Conservation (phyloP, 768 basidiomycete genomes). For the Boletellus sp. region DNA sequence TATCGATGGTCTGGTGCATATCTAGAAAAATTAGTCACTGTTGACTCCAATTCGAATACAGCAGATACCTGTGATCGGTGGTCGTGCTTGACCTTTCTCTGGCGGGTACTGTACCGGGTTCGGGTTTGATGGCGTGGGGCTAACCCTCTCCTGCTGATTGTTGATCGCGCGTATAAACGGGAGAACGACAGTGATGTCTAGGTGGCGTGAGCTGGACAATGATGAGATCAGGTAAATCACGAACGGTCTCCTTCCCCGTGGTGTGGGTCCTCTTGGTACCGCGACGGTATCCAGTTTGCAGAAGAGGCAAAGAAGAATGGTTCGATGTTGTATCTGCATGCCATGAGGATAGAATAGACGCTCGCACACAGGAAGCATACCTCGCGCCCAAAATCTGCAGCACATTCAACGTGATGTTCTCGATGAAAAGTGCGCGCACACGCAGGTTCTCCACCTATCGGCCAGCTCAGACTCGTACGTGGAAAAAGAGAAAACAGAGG, state of each 20-base stretch:
- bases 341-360: constrained; percentile 1
- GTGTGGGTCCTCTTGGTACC: constrained; percentile 36
- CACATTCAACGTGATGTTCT: constrained; percentile 31
- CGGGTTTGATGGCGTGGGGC: constrained; percentile 18
- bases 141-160: constrained; percentile 17
- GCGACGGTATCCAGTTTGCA: constrained; percentile 40
- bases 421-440: constrained; percentile 36
- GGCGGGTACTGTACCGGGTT: constrained; percentile 7
- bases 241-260: constrained; percentile 35
- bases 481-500: not conserved
- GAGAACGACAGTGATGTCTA: constrained; percentile 44
- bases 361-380: constrained; percentile 17
- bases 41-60: not conserved
- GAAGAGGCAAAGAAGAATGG: constrained; percentile 46
- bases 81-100: constrained; percentile 1
- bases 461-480: not conserved
- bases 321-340: constrained; percentile 37
- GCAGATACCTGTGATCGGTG: constrained; percentile 16
- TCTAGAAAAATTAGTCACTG: constrained; percentile 11
- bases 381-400: constrained; percentile 36
- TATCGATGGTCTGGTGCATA: constrained; percentile 28
- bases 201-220: not conserved
- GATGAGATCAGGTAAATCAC: constrained; percentile 14
- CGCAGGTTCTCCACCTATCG: constrained; percentile 24
- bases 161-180: constrained; percentile 39